phyloP scores from a whole-genome alignment of 768 basidiomycete genomes.

The Hortiboletus flavorubellus region DNA sequence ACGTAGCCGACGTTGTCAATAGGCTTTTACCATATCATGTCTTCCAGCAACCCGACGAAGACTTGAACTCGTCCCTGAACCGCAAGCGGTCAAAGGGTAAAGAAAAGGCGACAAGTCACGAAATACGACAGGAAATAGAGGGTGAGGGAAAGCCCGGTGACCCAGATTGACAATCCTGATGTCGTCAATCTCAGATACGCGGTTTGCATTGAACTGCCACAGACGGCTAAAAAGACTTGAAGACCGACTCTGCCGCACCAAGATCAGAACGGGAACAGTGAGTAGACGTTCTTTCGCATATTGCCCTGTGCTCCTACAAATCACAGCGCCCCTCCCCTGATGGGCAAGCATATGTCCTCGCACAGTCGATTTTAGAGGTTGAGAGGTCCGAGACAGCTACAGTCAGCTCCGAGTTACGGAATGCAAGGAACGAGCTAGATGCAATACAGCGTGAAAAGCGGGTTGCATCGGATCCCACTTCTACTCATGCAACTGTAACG shows the following conservation, averaged over 20 bases:
- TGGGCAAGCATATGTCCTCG: slow-evolving; percentile 60
- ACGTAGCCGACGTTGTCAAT: slow-evolving; percentile 60
- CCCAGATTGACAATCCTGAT: background rate
- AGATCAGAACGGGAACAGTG: slow-evolving; percentile 56
- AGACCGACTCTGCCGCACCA: slow-evolving; percentile 54
- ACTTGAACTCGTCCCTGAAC: slow-evolving; percentile 39
- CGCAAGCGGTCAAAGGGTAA: slow-evolving; percentile 52
- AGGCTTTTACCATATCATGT: slow-evolving; percentile 78
- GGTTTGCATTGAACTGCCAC: slow-evolving; percentile 65
- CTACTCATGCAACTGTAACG: slow-evolving; percentile 32
- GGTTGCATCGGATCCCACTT: slow-evolving; percentile 27
- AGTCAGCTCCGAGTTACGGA: slow-evolving; percentile 58
- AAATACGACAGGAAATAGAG: slow-evolving; percentile 48
- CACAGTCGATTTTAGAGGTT: slow-evolving; percentile 60
- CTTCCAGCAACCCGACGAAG: slow-evolving; percentile 71
- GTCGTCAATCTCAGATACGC: slow-evolving; percentile 49
- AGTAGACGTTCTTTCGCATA: slow-evolving; percentile 17
- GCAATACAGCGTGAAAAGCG: slow-evolving; percentile 69
- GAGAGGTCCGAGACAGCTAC: slow-evolving; percentile 61
- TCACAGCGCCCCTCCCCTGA: slow-evolving; percentile 57
- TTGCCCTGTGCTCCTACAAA: background rate
- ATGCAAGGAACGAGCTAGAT: slow-evolving; percentile 62
- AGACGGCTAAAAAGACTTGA: slow-evolving; percentile 53
- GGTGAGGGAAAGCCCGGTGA: slow-evolving; percentile 35
- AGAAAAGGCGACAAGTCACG: slow-evolving; percentile 48